Percentiles rank a stretch among this genome's conserved stretches.
Conservation (phyloP, 2,329 filamentous ascomycete species). For the Beauveria sp. region DNA sequence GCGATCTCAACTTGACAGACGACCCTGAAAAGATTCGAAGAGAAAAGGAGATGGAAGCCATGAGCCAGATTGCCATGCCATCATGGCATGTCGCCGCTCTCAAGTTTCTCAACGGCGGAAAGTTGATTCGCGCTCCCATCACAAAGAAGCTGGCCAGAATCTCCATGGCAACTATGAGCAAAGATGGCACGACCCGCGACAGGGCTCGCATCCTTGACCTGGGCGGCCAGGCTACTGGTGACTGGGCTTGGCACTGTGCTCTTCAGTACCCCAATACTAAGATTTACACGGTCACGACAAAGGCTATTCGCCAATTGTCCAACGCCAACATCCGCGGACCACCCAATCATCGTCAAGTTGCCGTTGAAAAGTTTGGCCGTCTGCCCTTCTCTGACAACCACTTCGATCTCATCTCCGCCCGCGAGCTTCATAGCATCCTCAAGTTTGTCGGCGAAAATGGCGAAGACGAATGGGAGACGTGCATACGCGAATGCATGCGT, state of each 20-base stretch:
- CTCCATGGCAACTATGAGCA: slow-evolving; percentile 39
- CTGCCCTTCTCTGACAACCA: slow-evolving; percentile 79
- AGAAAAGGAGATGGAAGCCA: slow-evolving; percentile 76
- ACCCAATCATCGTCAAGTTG: slow-evolving; percentile 76
- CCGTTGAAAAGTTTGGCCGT: slow-evolving; percentile 67
- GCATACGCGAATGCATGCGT: slow-evolving; percentile 78
- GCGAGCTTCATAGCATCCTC: slow-evolving; percentile 77
- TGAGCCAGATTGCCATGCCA: slow-evolving; percentile 58
- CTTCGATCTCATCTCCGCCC: slow-evolving; percentile 88
- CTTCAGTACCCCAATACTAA: slow-evolving; percentile 77
- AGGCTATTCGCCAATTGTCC: slow-evolving; percentile 60
- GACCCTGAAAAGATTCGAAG: slow-evolving; percentile 55
- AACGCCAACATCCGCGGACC: slow-evolving; percentile 76
- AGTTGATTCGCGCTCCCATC: slow-evolving; percentile 55
- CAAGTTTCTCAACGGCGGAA: slow-evolving; percentile 57
- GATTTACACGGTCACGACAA: slow-evolving; percentile 80
- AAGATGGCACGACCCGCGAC: slow-evolving; percentile 37
- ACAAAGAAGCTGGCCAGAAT: slow-evolving; percentile 53
- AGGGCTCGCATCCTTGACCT: slow-evolving; percentile 73
- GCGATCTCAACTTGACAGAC: slow-evolving; percentile 56
- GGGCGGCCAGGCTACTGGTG: slow-evolving; percentile 74
- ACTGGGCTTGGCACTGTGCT: slow-evolving; percentile 95
- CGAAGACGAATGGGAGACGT: slow-evolving; percentile 81
- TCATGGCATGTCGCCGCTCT: slow-evolving; percentile 55
- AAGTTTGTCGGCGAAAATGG: slow-evolving; percentile 62